Evolutionary conservation across 2,329 filamentous ascomycete genomes (phyloP).

Genomic region (Fusarium concolor): DNA sequence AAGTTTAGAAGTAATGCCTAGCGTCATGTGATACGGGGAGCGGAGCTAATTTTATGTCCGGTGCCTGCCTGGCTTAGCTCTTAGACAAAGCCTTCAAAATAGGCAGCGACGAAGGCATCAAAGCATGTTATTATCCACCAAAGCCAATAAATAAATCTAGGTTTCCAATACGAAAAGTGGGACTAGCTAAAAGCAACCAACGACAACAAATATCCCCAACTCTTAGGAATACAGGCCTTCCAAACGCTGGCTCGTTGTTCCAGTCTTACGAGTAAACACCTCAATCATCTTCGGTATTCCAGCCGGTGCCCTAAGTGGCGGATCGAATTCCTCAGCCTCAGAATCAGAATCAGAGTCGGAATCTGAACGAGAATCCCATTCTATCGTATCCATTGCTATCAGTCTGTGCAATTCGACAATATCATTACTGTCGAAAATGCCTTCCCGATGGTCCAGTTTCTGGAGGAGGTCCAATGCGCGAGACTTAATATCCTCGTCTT

Average conservation of each 20-base stretch:
- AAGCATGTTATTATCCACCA: too few relatives aligned
- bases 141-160: too few relatives aligned
- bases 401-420: constrained; percentile 7
- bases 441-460: constrained; percentile 2
- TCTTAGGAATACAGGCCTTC: background rate
- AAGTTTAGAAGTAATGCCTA: background rate
- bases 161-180: too few relatives aligned
- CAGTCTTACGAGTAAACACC: background rate
- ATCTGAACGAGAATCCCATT: background rate
- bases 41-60: too few relatives aligned
- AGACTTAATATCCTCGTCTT: background rate
- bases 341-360: background rate
- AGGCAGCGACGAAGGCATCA: too few relatives aligned
- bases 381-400: background rate
- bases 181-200: too few relatives aligned
- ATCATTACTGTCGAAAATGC: constrained; percentile 19
- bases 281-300: constrained; percentile 17
- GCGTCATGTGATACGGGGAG: background rate
- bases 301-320: background rate
- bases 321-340: background rate
- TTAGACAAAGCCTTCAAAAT: too few relatives aligned
- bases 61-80: too few relatives aligned
- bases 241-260: background rate
- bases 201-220: too few relatives aligned
- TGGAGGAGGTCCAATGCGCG: background rate